These are phyloP conservation scores for Naganishia sp. DNA, from an alignment of 1,284 basidiomycete species.

Conservation along the genomic window DNA sequence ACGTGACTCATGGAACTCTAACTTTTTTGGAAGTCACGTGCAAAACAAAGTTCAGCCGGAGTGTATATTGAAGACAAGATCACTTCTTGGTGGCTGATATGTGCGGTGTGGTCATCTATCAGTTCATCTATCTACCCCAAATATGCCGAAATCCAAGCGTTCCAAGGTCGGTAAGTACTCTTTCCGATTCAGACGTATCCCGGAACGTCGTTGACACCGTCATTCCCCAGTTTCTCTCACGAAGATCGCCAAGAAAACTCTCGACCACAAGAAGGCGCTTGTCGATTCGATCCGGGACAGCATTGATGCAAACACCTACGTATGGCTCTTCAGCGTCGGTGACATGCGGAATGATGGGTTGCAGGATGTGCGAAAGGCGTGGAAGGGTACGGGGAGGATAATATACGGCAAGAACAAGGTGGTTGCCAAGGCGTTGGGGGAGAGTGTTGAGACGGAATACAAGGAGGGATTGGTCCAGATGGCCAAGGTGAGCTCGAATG, in stretches of 20 bases:
- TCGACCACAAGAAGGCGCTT: slow-evolving; percentile 75
- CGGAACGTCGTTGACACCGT: neutral
- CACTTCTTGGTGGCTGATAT: neutral
- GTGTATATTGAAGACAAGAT: neutral
- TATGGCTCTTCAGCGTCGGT: slow-evolving; percentile 92
- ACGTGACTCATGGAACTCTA: slow-evolving; percentile 9
- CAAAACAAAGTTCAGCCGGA: slow-evolving; percentile 13
- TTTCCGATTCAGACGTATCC: neutral
- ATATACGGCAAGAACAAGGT: slow-evolving; percentile 91
- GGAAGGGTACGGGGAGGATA: slow-evolving; percentile 89
- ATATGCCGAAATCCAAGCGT: slow-evolving; percentile 85
- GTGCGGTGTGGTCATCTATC: neutral
- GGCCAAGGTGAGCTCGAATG: slow-evolving; percentile 63
- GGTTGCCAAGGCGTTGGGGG: slow-evolving; percentile 94
- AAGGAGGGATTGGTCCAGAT: slow-evolving; percentile 76
- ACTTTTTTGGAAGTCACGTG: slow-evolving; percentile 27
- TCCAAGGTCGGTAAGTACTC: slow-evolving; percentile 69
- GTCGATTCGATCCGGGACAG: slow-evolving; percentile 70
- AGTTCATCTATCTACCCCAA: slow-evolving; percentile 27
- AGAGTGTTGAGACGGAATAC: slow-evolving; percentile 83
- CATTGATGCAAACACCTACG: slow-evolving; percentile 82
- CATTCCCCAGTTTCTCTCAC: slow-evolving; percentile 56
- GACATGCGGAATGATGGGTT: slow-evolving; percentile 93
- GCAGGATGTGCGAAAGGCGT: slow-evolving; percentile 87
- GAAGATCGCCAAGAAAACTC: slow-evolving; percentile 60